Percentiles rank a stretch among this genome's conserved stretches.
These are phyloP conservation scores for Mycena belliarum DNA, from an alignment of 768 basidiomycete genomes.

Conservation along the genomic window DNA sequence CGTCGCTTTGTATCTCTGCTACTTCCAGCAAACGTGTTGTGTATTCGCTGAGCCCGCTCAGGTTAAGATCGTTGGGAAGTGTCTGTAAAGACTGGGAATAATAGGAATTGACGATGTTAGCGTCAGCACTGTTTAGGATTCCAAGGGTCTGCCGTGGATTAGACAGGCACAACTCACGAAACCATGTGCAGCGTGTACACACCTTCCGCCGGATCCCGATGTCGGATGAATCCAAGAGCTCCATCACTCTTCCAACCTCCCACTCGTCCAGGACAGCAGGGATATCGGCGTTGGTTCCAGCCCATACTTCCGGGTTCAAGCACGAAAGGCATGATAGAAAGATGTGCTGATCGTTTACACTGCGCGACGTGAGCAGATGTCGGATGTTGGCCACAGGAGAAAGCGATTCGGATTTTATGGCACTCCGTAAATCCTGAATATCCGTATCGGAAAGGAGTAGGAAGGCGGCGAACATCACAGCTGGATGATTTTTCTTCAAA, in stretches of 20 bases:
- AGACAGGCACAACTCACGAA: slow-evolving; percentile 6
- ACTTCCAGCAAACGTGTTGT: slow-evolving; percentile 56
- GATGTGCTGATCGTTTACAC: slow-evolving; percentile 62
- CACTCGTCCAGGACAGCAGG: slow-evolving; percentile 62
- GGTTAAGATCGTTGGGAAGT: slow-evolving; percentile 33
- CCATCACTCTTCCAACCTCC: slow-evolving; percentile 77
- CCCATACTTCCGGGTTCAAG: slow-evolving; percentile 64
- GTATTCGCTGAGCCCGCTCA: slow-evolving; percentile 42
- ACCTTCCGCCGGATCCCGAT: slow-evolving; percentile 57
- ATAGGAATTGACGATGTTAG: slow-evolving; percentile 56
- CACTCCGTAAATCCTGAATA: slow-evolving; percentile 29
- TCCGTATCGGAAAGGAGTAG: slow-evolving; percentile 32
- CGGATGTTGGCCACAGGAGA: slow-evolving; percentile 52
- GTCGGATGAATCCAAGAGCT: slow-evolving; percentile 63
- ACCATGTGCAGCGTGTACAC: slow-evolving; percentile 31
- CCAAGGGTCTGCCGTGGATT: slow-evolving; percentile 53
- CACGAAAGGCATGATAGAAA: slow-evolving; percentile 67
- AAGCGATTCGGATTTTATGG: slow-evolving; percentile 27
- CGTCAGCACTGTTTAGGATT: slow-evolving; percentile 60
- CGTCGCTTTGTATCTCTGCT: slow-evolving; percentile 42
- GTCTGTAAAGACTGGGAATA: slow-evolving; percentile 45
- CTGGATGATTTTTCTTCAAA: slow-evolving; percentile 17
- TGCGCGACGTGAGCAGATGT: slow-evolving; percentile 54
- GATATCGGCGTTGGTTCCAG: slow-evolving; percentile 54
- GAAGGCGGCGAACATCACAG: slow-evolving; percentile 40